These are phyloP conservation scores for Physaria fendleri DNA, from an alignment of 345 rosid genomes.

Conservation along the genomic window DNA sequence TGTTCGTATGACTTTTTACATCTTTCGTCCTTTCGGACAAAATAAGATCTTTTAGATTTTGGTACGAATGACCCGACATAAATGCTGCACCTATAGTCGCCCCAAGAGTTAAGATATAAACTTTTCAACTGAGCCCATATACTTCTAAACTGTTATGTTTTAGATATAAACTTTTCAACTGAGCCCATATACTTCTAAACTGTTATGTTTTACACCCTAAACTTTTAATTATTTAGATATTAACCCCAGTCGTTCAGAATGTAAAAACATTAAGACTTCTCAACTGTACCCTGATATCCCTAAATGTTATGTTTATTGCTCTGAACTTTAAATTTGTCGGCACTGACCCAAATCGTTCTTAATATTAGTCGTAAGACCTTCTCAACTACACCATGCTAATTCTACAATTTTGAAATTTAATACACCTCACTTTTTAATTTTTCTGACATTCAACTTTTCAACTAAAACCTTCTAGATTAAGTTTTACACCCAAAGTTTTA, in stretches of 20 bases:
- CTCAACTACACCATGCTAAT: no score
- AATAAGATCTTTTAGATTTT: conserved; percentile 17
- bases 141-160: not conserved
- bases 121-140: not conserved
- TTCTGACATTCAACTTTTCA: no score
- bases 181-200: not conserved
- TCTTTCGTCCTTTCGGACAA: conserved; percentile 10
- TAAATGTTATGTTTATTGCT: no score
- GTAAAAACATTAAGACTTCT: no score
- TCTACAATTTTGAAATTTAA: no score
- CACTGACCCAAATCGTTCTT: no score
- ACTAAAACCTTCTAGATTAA: not conserved
- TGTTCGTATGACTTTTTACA: conserved; percentile 12
- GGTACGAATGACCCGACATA: conserved; percentile 24
- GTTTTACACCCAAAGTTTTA: not conserved
- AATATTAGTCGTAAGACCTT: no score
- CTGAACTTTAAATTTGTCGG: no score
- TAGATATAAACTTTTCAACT: not conserved
- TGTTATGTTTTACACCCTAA: not conserved
- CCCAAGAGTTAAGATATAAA: conserved; percentile 14
- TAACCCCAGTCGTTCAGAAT: not conserved
- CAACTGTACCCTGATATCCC: not conserved
- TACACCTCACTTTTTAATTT: no score
- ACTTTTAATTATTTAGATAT: not conserved
- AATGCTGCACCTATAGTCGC: conserved; percentile 24